Conservation (phyloP, 73 alveolate genomes). For the Urostyla sp. region DNA sequence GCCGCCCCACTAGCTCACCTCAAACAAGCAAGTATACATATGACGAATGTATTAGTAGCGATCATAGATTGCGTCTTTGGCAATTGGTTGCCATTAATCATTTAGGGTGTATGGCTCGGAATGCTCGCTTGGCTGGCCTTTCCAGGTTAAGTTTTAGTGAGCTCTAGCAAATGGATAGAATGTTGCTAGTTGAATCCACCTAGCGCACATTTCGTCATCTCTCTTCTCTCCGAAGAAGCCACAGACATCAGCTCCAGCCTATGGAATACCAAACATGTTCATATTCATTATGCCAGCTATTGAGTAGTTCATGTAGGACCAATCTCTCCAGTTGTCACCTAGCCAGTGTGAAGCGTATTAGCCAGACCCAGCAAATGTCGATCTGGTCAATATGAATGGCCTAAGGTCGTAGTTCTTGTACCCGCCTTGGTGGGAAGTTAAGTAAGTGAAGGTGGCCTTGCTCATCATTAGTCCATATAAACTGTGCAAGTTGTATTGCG, state of each 20-base stretch:
- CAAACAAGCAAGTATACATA: constrained; percentile 79
- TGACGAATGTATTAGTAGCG: constrained; percentile 78
- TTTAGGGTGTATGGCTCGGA: constrained; percentile 63
- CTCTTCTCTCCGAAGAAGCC: constrained; percentile 93
- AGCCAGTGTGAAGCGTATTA: constrained; percentile 91
- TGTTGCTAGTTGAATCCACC: constrained; percentile 96
- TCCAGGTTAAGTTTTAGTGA: constrained; percentile 78
- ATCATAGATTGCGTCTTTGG: constrained; percentile 55
- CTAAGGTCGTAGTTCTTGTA: constrained; percentile 65
- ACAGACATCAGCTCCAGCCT: constrained; percentile 97
- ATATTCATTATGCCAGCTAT: constrained; percentile 92
- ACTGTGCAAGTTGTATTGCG: constrained; percentile 69
- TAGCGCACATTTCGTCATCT: constrained; percentile 94
- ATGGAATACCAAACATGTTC: constrained; percentile 96
- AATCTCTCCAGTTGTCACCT: constrained; percentile 90
- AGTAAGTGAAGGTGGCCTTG: constrained; percentile 71
- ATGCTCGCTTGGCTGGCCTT: not conserved
- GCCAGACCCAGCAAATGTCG: constrained; percentile 92
- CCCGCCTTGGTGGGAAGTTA: constrained; percentile 25
- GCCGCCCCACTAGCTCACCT: constrained; percentile 76
- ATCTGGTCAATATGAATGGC: constrained; percentile 85
- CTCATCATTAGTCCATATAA: constrained; percentile 79
- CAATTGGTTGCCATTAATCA: constrained; percentile 14
- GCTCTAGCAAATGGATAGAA: constrained; percentile 98
- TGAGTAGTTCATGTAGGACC: constrained; percentile 86